phyloP scores from a whole-genome alignment of 2,329 filamentous ascomycete genomes.

The Sphaerulina populicola region DNA sequence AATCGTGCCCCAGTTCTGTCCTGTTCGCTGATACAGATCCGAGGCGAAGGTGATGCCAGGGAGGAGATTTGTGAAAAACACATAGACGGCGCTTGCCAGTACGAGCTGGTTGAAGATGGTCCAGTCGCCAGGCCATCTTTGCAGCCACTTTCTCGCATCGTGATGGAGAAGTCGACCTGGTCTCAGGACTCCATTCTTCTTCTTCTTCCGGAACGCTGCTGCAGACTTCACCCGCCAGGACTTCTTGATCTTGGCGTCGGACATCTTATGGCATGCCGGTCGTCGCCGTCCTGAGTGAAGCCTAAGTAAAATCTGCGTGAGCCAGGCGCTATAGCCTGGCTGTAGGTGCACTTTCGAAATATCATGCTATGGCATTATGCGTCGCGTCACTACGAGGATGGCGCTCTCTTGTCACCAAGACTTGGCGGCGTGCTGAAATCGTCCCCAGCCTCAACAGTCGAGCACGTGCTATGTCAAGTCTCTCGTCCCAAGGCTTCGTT shows the following conservation, averaged over 20 bases:
- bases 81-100: slow-evolving; percentile 55
- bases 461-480: slow-evolving; percentile 4
- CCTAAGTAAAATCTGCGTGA: background rate
- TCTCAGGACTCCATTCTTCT: slow-evolving; percentile 15
- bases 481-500: background rate
- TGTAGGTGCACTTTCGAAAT: background rate
- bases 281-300: background rate
- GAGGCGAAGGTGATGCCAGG: slow-evolving; percentile 61
- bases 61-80: slow-evolving; percentile 60
- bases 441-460: slow-evolving; percentile 1
- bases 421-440: background rate
- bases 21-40: slow-evolving; percentile 55
- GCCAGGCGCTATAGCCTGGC: background rate
- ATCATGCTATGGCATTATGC: background rate
- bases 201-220: background rate
- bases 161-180: slow-evolving; percentile 31
- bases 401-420: background rate
- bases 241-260: background rate
- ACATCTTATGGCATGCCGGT: background rate
- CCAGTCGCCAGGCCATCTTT: slow-evolving; percentile 31
- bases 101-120: slow-evolving; percentile 55
- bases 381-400: slow-evolving; percentile 1
- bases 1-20: slow-evolving; percentile 56
- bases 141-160: slow-evolving; percentile 27
- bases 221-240: background rate